Base-by-base conservation (phyloP, 768 basidiomycete genomes). In the Leucosporidium yakuticum region DNA sequence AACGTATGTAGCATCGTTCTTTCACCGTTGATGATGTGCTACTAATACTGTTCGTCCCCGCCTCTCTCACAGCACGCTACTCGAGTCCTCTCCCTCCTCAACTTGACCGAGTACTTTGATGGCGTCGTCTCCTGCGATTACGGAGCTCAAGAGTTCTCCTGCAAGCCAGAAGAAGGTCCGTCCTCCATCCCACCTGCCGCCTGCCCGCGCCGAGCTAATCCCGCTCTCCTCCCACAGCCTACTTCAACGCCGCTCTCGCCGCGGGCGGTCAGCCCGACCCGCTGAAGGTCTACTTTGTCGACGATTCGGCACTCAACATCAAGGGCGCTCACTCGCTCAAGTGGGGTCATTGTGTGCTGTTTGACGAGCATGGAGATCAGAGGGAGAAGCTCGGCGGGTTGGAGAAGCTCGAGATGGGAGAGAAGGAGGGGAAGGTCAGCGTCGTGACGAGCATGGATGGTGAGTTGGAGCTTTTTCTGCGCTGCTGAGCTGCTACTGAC, bases 121-220 rank as follows among this genome's bases (percentile, higher is more conserved):
- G 75, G 73, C 25, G 69, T 76, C 59, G 67, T 76, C 14, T 72
- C 70, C 9, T 76, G 75, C 64, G 73, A 74, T 36, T 76, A 75
- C 44, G 66, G 64, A 44, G 67, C 73, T 0, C 51, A 57, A 32
- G 65, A 68, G 12, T 74, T 74, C 25, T 66, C 64, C 34, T 74
- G 73, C 64, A 74, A 74, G 49, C 73, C 73, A 12, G 73, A 74
- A 60, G 56, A 58, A 0, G 64, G 71, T 68, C 12, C 4, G 67
- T 47, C 5, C 2, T 11, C 48, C 11, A 2, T 31, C 21, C 12
- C 49, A 15, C 27, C 25, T 21, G 19, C n/a, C 32, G 1, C 4
- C 17, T n/a, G 1, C 29, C 20, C 36, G 31, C 55, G 8, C 4
- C n/a, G 36, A 17, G 23, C 27, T 61, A 2, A 58, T 20, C 36